Evolutionary conservation across 1,284 basidiomycete genomes (phyloP), one percentile per base, ranked within the genome.

Genomic region (Athelia psychrophila): DNA sequence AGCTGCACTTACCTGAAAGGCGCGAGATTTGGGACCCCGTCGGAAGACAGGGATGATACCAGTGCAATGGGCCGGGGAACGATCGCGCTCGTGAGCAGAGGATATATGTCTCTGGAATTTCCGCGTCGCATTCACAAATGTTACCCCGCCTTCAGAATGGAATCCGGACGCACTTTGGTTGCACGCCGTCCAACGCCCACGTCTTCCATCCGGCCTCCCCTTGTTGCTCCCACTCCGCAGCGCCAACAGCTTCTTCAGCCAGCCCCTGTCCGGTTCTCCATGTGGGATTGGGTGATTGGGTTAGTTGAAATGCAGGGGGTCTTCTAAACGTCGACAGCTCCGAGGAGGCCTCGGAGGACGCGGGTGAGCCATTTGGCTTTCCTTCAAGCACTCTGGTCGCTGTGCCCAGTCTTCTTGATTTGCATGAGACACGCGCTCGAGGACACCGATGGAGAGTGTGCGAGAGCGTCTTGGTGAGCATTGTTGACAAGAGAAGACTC

Each of bases 51-150:
- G 12, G 84, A 81, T 3, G 88, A 90, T 16, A 91, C 79, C 55
- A 92, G 82, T 0, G 84, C 88, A 53, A 91, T 81, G 2, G 90
- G 89, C 38, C 90, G 78, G 13, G 88, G 89, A 32, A 83, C 69
- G 51, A 90, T 79, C 1, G 79, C 81, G 38, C 84, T 84, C 24
- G 84, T 88, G 70, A 91, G 70, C 55, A 91, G 63, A 49, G 74
- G 70, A 62, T 84, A 81, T 16, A 73, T 60, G 52, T 78, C 76
- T 58, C 78, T 80, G 57, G 48, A 51, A 53, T 50, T n/a, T n/a
- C n/a, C n/a, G n/a, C n/a, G n/a, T n/a, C n/a, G n/a, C n/a, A n/a
- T n/a, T n/a, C n/a, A n/a, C n/a, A n/a, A n/a, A n/a, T n/a, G n/a
- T n/a, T n/a, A n/a, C n/a, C n/a, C n/a, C n/a, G n/a, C n/a, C n/a